A percentile compares a stretch with the other conserved stretches of the same genome.
phyloP scores from a whole-genome alignment of 2,329 filamentous ascomycete species.

The Trichoderma guizhouense region DNA sequence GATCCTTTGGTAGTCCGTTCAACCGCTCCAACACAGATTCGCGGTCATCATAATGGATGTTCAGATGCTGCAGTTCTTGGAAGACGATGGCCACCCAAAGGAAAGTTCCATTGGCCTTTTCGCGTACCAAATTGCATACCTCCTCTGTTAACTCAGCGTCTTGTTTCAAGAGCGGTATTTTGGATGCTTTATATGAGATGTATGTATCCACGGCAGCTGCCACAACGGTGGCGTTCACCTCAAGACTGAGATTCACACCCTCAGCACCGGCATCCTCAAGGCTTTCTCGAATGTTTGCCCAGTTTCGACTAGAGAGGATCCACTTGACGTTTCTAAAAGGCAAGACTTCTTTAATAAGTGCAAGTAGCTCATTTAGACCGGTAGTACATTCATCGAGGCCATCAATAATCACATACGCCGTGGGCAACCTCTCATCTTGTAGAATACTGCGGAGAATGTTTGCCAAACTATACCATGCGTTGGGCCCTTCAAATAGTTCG shows the following conservation, averaged over 20 bases:
- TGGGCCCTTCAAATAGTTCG: slow-evolving; percentile 37
- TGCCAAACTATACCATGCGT: slow-evolving; percentile 36
- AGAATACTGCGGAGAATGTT: slow-evolving; percentile 41
- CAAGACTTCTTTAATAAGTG: slow-evolving; percentile 34
- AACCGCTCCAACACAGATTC: too few relatives aligned
- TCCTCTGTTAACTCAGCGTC: slow-evolving; percentile 11
- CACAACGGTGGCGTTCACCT: not conserved
- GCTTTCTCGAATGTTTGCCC: slow-evolving; percentile 18
- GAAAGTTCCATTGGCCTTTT: slow-evolving; percentile 36
- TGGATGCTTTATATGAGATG: not conserved
- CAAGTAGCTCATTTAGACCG: slow-evolving; percentile 35
- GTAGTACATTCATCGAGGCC: slow-evolving; percentile 41
- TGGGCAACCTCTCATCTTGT: slow-evolving; percentile 29
- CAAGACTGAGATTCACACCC: not conserved
- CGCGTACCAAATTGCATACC: slow-evolving; percentile 20
- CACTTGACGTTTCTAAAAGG: not conserved
- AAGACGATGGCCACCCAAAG: slow-evolving; percentile 26
- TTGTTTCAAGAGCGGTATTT: not conserved
- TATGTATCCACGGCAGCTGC: not conserved
- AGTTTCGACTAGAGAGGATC: slow-evolving; percentile 10
- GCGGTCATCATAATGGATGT: slow-evolving; percentile 10
- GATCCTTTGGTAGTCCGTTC: not conserved
- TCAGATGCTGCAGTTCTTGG: not conserved
- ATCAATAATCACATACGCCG: slow-evolving; percentile 40
- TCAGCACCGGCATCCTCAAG: not conserved